Percentiles rank a stretch among this genome's conserved stretches.
Conservation (phyloP, 2,329 filamentous ascomycete species). For the Cryoendolithus antarcticus region DNA sequence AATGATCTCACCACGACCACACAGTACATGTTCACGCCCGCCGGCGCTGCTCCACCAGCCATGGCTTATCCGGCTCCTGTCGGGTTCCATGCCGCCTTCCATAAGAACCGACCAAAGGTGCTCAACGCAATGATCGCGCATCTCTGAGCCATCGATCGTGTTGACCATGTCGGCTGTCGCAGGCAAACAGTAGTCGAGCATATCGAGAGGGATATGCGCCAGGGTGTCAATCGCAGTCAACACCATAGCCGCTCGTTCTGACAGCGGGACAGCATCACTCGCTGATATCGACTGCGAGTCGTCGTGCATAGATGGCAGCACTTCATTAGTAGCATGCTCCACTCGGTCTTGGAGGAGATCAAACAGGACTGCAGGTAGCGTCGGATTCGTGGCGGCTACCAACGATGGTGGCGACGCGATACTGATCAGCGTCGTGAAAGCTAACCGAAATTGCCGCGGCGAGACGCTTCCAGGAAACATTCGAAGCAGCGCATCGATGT, state of each 20-base stretch:
- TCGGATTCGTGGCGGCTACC: slow-evolving; percentile 58
- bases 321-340: slow-evolving; percentile 37
- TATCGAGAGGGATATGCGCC: slow-evolving; percentile 55
- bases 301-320: slow-evolving; percentile 16
- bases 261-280: slow-evolving; percentile 30
- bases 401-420: slow-evolving; percentile 70
- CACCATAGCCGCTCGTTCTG: slow-evolving; percentile 65
- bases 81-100: slow-evolving; percentile 78
- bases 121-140: slow-evolving; percentile 54
- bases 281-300: slow-evolving; percentile 25
- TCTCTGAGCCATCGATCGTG: slow-evolving; percentile 45
- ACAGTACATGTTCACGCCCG: slow-evolving; percentile 44
- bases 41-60: slow-evolving; percentile 71
- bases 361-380: slow-evolving; percentile 66
- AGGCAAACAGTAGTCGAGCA: slow-evolving; percentile 72
- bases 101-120: slow-evolving; percentile 71
- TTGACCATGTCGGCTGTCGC: slow-evolving; percentile 57
- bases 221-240: slow-evolving; percentile 70
- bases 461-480: slow-evolving; percentile 70
- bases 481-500: slow-evolving; percentile 67
- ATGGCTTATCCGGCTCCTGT: slow-evolving; percentile 65
- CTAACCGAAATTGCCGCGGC: slow-evolving; percentile 73
- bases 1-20: slow-evolving; percentile 27
- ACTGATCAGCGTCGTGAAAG: slow-evolving; percentile 73
- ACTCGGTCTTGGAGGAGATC: slow-evolving; percentile 64